phyloP scores from a whole-genome alignment of 306 rosid species.

The Cucurbita ficifolia region DNA sequence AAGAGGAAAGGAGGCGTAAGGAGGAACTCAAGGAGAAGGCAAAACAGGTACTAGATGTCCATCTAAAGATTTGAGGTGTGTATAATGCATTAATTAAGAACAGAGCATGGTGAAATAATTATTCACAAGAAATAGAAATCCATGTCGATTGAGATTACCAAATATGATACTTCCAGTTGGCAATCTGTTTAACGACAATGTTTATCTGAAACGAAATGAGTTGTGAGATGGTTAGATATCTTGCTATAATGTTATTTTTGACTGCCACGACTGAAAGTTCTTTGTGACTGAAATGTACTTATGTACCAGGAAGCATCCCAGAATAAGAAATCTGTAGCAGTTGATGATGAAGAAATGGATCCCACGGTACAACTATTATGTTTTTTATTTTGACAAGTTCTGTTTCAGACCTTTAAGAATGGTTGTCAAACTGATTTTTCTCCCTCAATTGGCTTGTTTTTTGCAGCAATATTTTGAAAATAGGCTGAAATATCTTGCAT shows the following conservation, averaged over 20 bases:
- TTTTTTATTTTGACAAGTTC: not conserved
- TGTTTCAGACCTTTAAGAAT: not conserved
- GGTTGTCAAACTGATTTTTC: not conserved
- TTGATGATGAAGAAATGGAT: slow-evolving; percentile 81
- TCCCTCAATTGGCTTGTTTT: not conserved
- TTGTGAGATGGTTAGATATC: not conserved
- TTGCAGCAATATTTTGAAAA: slow-evolving; percentile 77
- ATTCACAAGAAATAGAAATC: not conserved
- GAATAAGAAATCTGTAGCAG: slow-evolving; percentile 32
- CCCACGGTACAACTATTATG: slow-evolving; percentile 43
- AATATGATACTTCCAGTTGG: not conserved
- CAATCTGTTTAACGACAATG: not conserved
- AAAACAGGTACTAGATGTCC: slow-evolving; percentile 25
- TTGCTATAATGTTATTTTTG: not conserved
- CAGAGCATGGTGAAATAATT: not conserved
- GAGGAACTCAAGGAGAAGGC: slow-evolving; percentile 80
- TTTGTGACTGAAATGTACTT: not conserved
- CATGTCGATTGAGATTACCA: not conserved
- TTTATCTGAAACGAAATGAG: too few species aligned
- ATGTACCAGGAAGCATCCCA: slow-evolving; percentile 47
- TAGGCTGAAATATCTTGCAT: slow-evolving; percentile 53
- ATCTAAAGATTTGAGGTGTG: not conserved
- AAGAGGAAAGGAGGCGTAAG: slow-evolving; percentile 55
- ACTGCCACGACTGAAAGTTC: not conserved
- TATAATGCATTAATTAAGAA: not conserved